Evolutionary conservation across 345 rosid species (phyloP).

Genomic region (Conringia planisiliqua): DNA sequence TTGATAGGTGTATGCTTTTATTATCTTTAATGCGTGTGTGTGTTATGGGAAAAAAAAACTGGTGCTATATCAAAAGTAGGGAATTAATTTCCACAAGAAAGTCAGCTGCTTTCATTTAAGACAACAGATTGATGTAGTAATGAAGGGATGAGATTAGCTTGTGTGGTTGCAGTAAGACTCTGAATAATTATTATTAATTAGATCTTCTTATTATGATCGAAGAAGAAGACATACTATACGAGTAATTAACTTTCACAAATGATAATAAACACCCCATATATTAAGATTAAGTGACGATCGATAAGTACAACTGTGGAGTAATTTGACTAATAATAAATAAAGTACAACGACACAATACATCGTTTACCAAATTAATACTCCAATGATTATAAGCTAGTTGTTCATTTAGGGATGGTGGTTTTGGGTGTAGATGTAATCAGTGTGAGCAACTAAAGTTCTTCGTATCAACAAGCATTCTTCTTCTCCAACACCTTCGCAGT

Average conservation of each 20-base stretch:
- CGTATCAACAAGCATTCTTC: constrained; percentile 52
- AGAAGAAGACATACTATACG: not conserved
- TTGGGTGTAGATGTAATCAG: constrained; percentile 56
- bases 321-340: not conserved
- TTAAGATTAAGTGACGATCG: too few relatives aligned
- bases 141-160: not conserved
- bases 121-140: not conserved
- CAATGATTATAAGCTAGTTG: not conserved
- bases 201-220: not conserved
- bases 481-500: constrained; percentile 47
- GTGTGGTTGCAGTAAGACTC: constrained; percentile 6
- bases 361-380: not conserved
- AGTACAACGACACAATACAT: not conserved
- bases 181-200: constrained; percentile 39
- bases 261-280: too few relatives aligned
- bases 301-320: not conserved
- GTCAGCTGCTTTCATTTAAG: constrained; percentile 20
- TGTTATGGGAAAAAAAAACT: not conserved
- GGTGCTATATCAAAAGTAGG: not conserved
- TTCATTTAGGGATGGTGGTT: constrained; percentile 27
- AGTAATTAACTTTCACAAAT: too few relatives aligned
- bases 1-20: constrained; percentile 21
- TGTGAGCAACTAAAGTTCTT: constrained; percentile 46
- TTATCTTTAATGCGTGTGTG: constrained; percentile 12
- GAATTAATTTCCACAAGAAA: constrained; percentile 1